Evolutionary conservation across 305 asterid species (phyloP).

Genomic region (Rubia balearica): DNA sequence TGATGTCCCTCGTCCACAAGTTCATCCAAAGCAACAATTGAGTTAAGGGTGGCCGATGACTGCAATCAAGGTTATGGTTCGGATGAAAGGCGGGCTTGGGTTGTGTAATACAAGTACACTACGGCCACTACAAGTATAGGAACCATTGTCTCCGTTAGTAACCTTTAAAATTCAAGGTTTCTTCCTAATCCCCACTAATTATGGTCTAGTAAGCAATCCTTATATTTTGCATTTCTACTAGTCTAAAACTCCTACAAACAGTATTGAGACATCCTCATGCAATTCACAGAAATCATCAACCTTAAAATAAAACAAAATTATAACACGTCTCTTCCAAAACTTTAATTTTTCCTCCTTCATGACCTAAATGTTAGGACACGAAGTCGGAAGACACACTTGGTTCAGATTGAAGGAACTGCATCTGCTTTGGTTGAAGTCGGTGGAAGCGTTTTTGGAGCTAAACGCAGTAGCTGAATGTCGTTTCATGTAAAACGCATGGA

Average conservation of each 20-base stretch:
- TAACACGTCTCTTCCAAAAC: conserved; percentile 4
- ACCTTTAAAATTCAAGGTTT: neutral
- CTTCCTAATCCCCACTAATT: neutral
- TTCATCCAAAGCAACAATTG: conserved; percentile 94
- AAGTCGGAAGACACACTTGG: too few species aligned
- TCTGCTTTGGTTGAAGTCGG: too few species aligned
- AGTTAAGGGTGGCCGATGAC: conserved; percentile 69
- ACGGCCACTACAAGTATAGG: neutral
- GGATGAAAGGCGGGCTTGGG: neutral
- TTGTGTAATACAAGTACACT: neutral
- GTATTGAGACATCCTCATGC: neutral
- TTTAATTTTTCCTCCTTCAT: neutral
- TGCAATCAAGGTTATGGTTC: conserved; percentile 34
- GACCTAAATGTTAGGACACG: too few species aligned
- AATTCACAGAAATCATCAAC: neutral
- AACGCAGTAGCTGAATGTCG: too few species aligned
- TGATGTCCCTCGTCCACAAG: conserved; percentile 97
- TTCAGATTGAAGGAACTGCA: too few species aligned
- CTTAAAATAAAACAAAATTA: neutral
- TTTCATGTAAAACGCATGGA: too few species aligned
- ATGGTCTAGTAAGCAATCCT: neutral
- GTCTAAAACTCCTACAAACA: neutral
- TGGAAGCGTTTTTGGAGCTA: too few species aligned
- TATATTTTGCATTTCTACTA: neutral
- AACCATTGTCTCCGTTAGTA: neutral